Evolutionary conservation across 1,284 basidiomycete species (phyloP).

Genomic region (Papiliotrema terrestris): DNA sequence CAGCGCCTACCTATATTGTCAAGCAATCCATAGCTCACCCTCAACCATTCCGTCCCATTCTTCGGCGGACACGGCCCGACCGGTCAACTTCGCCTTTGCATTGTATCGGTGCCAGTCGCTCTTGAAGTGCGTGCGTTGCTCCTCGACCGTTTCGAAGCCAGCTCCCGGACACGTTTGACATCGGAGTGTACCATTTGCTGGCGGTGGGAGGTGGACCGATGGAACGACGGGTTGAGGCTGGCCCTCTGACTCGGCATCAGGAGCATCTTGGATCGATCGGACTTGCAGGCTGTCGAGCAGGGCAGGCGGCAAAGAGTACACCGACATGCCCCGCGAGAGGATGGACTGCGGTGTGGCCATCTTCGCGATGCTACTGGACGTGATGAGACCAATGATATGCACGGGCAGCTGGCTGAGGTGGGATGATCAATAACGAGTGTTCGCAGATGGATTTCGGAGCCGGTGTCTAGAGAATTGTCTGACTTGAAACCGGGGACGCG

Average conservation of each 20-base stretch:
- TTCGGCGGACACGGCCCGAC: slow-evolving; percentile 60
- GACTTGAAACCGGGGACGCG: too few species aligned
- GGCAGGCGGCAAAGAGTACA: slow-evolving; percentile 64
- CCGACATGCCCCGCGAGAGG: slow-evolving; percentile 32
- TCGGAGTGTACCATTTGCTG: slow-evolving; percentile 38
- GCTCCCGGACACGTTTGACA: slow-evolving; percentile 75
- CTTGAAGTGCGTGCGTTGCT: slow-evolving; percentile 82
- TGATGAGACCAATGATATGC: too few species aligned
- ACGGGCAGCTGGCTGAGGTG: too few species aligned
- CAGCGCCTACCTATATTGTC: not conserved
- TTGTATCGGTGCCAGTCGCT: slow-evolving; percentile 99
- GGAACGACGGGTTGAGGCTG: not conserved
- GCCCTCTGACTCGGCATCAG: not conserved
- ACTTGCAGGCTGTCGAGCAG: slow-evolving; percentile 64
- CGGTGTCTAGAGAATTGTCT: too few species aligned
- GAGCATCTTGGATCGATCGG: slow-evolving; percentile 51
- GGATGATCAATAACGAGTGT: too few species aligned
- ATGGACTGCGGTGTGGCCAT: slow-evolving; percentile 11
- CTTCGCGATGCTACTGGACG: not conserved
- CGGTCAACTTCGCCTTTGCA: slow-evolving; percentile 72
- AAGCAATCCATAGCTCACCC: slow-evolving; percentile 53
- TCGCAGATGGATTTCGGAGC: too few species aligned
- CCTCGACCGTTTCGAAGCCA: slow-evolving; percentile 68
- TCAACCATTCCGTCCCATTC: slow-evolving; percentile 75
- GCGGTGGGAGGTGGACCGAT: not conserved